Percentiles rank a stretch among this genome's conserved stretches.
These are phyloP conservation scores for Metschnikowia borealis DNA, from an alignment of 805 yeast species.

Conservation along the genomic window DNA sequence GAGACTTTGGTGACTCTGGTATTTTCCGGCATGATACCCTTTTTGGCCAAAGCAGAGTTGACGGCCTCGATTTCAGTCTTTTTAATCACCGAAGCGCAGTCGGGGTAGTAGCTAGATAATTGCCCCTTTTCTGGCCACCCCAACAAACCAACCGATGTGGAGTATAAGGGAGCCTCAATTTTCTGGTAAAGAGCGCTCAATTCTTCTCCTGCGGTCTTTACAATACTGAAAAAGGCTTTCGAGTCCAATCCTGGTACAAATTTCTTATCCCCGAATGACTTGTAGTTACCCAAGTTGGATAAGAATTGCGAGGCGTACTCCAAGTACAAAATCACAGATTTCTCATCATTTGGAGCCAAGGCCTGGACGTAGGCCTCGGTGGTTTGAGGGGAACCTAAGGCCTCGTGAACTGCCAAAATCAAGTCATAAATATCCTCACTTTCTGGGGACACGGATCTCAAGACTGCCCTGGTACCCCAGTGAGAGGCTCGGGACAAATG, in stretches of 20 bases:
- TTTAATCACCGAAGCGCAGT: conserved; percentile 37
- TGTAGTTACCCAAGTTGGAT: conserved; percentile 72
- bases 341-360: conserved; percentile 28
- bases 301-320: conserved; percentile 75
- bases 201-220: conserved; percentile 42
- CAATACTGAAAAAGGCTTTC: conserved; percentile 44
- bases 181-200: conserved; percentile 34
- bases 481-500: conserved; percentile 79
- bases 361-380: conserved; percentile 37
- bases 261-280: conserved; percentile 85
- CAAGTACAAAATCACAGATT: conserved; percentile 46
- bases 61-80: conserved; percentile 62
- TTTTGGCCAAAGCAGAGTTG: conserved; percentile 59
- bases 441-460: conserved; percentile 80
- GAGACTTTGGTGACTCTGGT: conserved; percentile 62
- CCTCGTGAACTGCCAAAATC: conserved; percentile 55
- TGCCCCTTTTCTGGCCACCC: conserved; percentile 82
- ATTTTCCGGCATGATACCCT: conserved; percentile 72
- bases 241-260: conserved; percentile 63
- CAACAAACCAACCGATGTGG: conserved; percentile 47
- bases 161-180: conserved; percentile 50
- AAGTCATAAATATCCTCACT: conserved; percentile 73
- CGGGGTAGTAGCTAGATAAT: conserved; percentile 67
- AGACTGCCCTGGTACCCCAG: conserved; percentile 74
- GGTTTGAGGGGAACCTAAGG: conserved; percentile 41